Base-by-base conservation (phyloP, 2,329 filamentous ascomycete genomes). In the Xylaria multiplex region DNA sequence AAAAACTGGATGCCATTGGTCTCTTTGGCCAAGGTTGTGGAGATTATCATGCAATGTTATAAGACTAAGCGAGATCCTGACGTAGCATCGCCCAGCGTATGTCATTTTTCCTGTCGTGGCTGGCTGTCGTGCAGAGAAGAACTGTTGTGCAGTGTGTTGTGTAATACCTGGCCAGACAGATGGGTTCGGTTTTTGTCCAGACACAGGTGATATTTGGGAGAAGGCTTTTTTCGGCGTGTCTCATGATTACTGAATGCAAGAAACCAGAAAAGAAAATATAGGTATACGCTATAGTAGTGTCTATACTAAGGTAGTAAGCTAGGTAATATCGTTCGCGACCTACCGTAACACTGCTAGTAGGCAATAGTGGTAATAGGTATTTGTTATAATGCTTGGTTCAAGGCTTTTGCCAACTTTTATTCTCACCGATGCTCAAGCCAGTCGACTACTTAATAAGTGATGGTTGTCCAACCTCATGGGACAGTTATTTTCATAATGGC, bases 41-140 rank as follows among this genome's bases (percentile, higher is more conserved):
- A 57, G 50, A 67, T 54, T 58, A 40, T 43, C 65, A 60, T 64
- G 64, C 54, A 62, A 65, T 37, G 30, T 22, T 46, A 35, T 48
- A n/a, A 45, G n/a, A 32, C 4, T 46, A 35, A 19, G 42, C 37
- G 53, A 43, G 53, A 55, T 37, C 11, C 37, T 55, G 53, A 30
- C 37, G 53, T 55, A 43, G 53, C 37, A 55, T 43, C 53, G 2
- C 30, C 53, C 37, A 43, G 35, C 37, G 53, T 30, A 55, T 55
- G 53, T 55, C 53, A 30, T 45, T 55, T 43, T 55, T 43, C 53
- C 35, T 13, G 53, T 19, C n/a, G 53, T 55, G 53, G 53, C 53
- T 55, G 37, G 37, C 35, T 55, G 53, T 55, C 37, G 37, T 40
- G 37, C 37, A 40, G 37, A 5, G 4, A 13, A 14, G 13, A 40